These are phyloP conservation scores for Microcos paniculata DNA, from an alignment of 345 rosid species.

Conservation along the genomic window DNA sequence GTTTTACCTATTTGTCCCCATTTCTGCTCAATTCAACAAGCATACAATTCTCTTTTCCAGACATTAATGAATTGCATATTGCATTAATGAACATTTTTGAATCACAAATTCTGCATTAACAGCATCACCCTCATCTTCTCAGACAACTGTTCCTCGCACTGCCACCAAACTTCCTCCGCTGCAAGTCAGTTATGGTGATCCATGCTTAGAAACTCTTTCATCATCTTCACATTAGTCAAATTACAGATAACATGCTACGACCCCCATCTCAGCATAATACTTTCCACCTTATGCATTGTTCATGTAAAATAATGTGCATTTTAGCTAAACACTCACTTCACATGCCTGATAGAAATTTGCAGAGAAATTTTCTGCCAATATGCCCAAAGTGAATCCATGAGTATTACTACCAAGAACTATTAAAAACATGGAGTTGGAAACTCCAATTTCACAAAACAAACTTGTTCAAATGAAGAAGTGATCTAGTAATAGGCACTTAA, in stretches of 20 bases:
- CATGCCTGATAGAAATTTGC: background rate
- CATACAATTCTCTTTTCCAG: background rate
- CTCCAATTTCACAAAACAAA: background rate
- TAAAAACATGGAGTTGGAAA: constrained; percentile 3
- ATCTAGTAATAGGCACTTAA: background rate
- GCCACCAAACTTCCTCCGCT: background rate
- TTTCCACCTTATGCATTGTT: background rate
- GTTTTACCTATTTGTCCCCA: background rate
- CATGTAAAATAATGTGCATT: background rate
- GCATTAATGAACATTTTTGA: background rate
- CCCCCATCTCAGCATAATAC: background rate
- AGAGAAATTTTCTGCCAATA: background rate
- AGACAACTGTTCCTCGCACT: background rate
- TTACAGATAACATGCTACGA: background rate
- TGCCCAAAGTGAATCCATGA: background rate
- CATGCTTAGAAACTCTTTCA: background rate
- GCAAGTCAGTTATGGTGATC: background rate
- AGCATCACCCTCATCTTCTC: background rate
- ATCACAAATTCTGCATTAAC: background rate
- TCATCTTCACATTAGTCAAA: background rate
- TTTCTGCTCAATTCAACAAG: background rate
- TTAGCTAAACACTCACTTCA: background rate
- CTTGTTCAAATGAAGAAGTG: background rate
- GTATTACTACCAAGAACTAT: background rate
- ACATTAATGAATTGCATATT: background rate